Conservation (phyloP, 805 yeast species). For the Zygosaccharomyces bailii region DNA sequence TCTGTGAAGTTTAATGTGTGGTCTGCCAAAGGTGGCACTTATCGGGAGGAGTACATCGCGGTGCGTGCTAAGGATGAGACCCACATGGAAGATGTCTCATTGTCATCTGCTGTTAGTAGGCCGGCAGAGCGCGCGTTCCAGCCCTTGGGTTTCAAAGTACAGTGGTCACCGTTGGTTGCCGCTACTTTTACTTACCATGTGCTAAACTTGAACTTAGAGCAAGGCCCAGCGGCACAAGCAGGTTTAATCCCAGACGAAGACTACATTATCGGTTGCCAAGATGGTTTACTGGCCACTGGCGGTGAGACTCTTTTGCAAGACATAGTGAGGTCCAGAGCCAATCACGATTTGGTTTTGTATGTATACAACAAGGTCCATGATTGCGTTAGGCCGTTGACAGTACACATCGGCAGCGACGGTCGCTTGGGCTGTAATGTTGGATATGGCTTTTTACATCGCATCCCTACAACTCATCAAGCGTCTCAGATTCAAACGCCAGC, state of each 20-base stretch:
- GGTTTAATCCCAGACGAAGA: constrained; percentile 84
- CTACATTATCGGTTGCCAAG: constrained; percentile 82
- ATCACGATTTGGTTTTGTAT: constrained; percentile 49
- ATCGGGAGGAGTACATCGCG: constrained; percentile 39
- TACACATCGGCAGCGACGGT: constrained; percentile 79
- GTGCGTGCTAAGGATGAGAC: constrained; percentile 33
- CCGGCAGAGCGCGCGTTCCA: constrained; percentile 38
- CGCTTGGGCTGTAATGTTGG: constrained; percentile 93
- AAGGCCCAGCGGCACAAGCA: constrained; percentile 75
- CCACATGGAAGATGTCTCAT: constrained; percentile 27
- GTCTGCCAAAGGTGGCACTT: constrained; percentile 81
- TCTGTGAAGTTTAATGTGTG: constrained; percentile 62
- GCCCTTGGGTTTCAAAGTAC: constrained; percentile 63
- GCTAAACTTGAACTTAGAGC: constrained; percentile 61
- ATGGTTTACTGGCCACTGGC: constrained; percentile 79
- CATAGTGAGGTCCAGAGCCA: constrained; percentile 53
- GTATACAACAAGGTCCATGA: constrained; percentile 90
- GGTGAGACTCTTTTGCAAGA: constrained; percentile 78
- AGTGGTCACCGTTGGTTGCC: constrained; percentile 70
- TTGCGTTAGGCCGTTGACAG: constrained; percentile 79
- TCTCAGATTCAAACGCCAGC: not conserved
- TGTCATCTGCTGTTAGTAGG: constrained; percentile 18
- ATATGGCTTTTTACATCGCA: constrained; percentile 79
- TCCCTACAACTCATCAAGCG: constrained; percentile 50
- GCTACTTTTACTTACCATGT: constrained; percentile 88